Evolutionary conservation across 2,329 filamentous ascomycete species (phyloP).

Genomic region (Monosporascus sp.): DNA sequence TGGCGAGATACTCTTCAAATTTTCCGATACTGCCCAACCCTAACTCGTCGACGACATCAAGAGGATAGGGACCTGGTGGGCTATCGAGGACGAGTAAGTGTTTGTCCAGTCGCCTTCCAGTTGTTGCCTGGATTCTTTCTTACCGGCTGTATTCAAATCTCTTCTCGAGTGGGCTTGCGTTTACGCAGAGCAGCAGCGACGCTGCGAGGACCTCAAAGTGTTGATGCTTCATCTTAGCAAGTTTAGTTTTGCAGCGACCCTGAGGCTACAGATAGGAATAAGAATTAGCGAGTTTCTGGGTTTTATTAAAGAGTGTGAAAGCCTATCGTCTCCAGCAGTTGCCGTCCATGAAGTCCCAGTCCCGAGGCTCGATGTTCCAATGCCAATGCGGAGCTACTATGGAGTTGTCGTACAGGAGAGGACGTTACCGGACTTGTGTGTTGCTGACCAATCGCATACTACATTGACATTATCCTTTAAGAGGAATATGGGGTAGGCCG

Average conservation of each 20-base stretch:
- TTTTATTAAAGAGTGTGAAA: not conserved
- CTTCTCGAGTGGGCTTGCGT: not conserved
- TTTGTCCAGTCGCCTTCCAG: not conserved
- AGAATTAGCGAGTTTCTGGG: not conserved
- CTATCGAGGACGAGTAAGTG: not conserved
- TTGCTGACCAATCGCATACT: not conserved
- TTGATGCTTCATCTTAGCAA: not conserved
- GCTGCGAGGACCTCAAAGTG: not conserved
- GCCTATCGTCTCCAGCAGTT: not conserved
- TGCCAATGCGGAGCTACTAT: not conserved
- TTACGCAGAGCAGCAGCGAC: not conserved
- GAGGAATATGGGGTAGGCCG: no score
- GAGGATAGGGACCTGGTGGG: not conserved
- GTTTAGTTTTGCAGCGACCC: not conserved
- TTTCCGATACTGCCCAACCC: not conserved
- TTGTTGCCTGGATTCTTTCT: not conserved
- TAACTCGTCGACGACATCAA: not conserved
- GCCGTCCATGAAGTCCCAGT: not conserved
- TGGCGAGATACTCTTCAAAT: not conserved
- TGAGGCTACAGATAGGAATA: not conserved
- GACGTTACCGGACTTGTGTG: not conserved
- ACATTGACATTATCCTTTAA: not conserved
- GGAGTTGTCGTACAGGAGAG: not conserved
- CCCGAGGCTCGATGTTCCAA: not conserved
- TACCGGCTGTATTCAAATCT: not conserved